A percentile compares a stretch with the other conserved stretches of the same genome.
phyloP scores from a whole-genome alignment of 2,329 filamentous ascomycete genomes.

The Chrysosporium queenslandicum region DNA sequence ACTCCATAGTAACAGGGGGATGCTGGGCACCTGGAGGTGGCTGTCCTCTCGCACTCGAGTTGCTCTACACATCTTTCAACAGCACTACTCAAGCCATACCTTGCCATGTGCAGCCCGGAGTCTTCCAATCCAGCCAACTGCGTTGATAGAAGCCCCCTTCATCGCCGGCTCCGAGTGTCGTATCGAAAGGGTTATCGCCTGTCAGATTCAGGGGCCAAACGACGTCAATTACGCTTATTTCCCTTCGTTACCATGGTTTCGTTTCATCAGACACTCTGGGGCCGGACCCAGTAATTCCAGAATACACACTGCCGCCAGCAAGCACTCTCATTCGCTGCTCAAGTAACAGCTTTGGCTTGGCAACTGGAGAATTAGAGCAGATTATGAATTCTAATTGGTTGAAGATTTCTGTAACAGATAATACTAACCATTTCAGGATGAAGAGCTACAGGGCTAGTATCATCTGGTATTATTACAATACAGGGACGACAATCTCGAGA shows the following conservation, averaged over 20 bases:
- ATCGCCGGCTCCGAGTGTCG: background rate
- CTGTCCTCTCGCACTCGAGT: too few species aligned
- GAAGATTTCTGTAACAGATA: background rate
- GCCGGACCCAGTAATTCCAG: background rate
- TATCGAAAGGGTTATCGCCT: background rate
- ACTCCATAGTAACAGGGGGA: background rate
- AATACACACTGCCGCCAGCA: background rate
- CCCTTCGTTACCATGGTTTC: conserved; percentile 2
- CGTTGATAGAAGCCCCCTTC: background rate
- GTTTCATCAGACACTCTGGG: conserved; percentile 4
- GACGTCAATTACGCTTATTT: conserved; percentile 4
- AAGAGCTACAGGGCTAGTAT: background rate
- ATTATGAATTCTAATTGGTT: background rate
- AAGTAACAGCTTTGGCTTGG: background rate
- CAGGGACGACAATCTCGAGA: too few species aligned
- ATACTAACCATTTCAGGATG: background rate
- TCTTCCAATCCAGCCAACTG: too few species aligned
- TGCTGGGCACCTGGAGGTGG: too few species aligned
- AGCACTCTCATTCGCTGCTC: background rate
- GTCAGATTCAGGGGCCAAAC: background rate
- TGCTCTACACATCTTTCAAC: too few species aligned
- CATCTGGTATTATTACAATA: background rate
- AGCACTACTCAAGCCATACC: too few species aligned
- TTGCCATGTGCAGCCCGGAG: too few species aligned
- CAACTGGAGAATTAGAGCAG: background rate